Conservation (phyloP, 139 green algal genomes). For the Limnomonas spitsbergensis region DNA sequence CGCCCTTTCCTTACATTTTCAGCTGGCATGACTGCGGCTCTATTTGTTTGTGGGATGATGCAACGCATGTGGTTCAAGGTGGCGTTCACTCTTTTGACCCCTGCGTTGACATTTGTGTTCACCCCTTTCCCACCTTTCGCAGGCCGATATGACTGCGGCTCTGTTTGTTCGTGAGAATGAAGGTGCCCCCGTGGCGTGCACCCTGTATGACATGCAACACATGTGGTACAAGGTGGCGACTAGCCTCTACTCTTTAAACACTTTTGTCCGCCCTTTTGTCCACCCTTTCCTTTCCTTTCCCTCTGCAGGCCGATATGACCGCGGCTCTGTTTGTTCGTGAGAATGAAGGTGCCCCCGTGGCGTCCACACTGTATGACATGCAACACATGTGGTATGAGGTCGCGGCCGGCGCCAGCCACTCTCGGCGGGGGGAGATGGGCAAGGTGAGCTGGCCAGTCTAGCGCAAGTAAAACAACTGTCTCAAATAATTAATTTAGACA, state of each 20-base stretch:
- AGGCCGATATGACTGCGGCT: conserved; percentile 2
- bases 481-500: too few relatives aligned
- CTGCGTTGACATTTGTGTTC: too few relatives aligned
- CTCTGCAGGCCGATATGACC: too few relatives aligned
- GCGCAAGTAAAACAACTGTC: too few relatives aligned
- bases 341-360: neutral
- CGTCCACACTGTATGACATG: conserved; percentile 92
- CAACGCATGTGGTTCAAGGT: too few relatives aligned
- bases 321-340: neutral
- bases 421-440: conserved; percentile 34
- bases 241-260: too few relatives aligned
- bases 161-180: conserved; percentile 10
- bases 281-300: too few relatives aligned
- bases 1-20: neutral
- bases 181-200: conserved; percentile 38
- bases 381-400: conserved; percentile 98
- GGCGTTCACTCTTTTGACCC: too few relatives aligned
- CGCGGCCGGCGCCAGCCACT: conserved; percentile 66
- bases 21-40: neutral
- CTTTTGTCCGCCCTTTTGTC: too few relatives aligned
- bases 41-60: conserved; percentile 10
- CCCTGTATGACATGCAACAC: conserved; percentile 96
- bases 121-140: neutral
- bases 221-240: conserved; percentile 97
- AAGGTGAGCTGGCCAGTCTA: conserved; percentile 40